Evolutionary conservation across 2,329 filamentous ascomycete species (phyloP).

Genomic region (Pezicula carpinea): DNA sequence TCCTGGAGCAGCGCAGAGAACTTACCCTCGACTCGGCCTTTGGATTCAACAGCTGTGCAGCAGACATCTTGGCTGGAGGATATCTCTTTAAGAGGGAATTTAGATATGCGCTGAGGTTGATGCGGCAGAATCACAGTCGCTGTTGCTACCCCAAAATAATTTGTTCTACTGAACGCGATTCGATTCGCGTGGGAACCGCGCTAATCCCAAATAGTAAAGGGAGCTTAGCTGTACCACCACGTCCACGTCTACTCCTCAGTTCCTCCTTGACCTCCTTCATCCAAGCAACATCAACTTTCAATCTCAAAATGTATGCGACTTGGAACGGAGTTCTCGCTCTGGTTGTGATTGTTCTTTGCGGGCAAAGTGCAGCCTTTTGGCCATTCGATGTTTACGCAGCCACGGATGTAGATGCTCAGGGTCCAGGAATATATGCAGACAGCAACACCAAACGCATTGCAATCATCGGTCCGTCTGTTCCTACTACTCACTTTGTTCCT

Average conservation of each 20-base stretch:
- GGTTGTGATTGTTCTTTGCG: conserved; percentile 15
- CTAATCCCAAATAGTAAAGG: no score
- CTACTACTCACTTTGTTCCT: not conserved
- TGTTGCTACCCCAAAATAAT: no score
- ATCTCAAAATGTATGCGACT: conserved; percentile 20
- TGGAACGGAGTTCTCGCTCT: conserved; percentile 17
- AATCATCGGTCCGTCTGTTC: conserved; percentile 26
- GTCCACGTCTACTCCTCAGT: not conserved
- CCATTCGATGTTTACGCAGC: conserved; percentile 20
- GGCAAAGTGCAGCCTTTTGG: conserved; percentile 23
- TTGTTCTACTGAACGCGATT: no score
- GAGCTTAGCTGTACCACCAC: not conserved
- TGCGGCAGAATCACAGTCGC: no score
- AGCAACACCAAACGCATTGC: conserved; percentile 24
- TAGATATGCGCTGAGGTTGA: conserved; percentile 5
- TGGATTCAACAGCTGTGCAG: conserved; percentile 95
- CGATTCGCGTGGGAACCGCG: no score
- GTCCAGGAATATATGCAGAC: conserved; percentile 15
- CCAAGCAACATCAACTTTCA: not conserved
- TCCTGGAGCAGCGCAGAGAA: conserved; percentile 23
- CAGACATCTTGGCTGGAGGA: conserved; percentile 65
- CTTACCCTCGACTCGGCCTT: conserved; percentile 96
- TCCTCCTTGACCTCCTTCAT: not conserved
- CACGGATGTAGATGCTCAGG: conserved; percentile 8
- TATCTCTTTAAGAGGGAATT: conserved; percentile 9